Evolutionary conservation across 2,329 filamentous ascomycete species (phyloP).

Genomic region (Huntiella moniliformis): DNA sequence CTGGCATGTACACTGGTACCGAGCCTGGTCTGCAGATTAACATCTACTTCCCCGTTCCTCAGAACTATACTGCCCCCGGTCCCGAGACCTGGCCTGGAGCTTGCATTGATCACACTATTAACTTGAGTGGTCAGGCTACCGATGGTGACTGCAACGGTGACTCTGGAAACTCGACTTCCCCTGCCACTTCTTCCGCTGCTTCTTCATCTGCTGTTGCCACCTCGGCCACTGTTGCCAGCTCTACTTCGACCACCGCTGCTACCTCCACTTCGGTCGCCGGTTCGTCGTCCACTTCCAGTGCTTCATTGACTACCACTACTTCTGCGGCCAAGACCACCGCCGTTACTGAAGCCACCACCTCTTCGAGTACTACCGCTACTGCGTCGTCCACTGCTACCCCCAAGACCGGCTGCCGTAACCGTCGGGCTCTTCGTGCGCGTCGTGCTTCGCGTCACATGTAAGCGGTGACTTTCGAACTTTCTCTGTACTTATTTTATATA

Average conservation of each 20-base stretch:
- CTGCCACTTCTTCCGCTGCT: neutral
- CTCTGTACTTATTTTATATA: neutral
- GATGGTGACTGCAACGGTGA: constrained; percentile 21
- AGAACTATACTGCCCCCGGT: constrained; percentile 21
- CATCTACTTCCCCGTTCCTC: constrained; percentile 28
- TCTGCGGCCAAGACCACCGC: constrained; percentile 1
- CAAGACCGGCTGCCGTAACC: constrained; percentile 1
- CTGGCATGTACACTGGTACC: constrained; percentile 34
- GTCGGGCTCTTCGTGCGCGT: constrained; percentile 5
- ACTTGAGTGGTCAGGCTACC: constrained; percentile 17
- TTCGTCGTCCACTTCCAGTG: neutral
- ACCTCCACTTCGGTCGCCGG: neutral
- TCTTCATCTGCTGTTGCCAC: neutral
- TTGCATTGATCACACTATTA: constrained; percentile 22
- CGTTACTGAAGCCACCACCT: constrained; percentile 1
- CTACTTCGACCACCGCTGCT: neutral
- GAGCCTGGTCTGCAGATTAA: constrained; percentile 41
- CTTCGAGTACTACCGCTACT: constrained; percentile 2
- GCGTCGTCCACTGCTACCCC: neutral
- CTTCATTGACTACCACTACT: constrained; percentile 5
- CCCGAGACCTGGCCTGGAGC: constrained; percentile 17
- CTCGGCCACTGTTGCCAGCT: neutral
- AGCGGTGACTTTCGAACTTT: neutral
- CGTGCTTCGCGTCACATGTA: neutral
- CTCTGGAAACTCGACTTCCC: constrained; percentile 10